These are phyloP conservation scores for Dryadomyces quercivorus DNA, from an alignment of 2,329 filamentous ascomycete species.

Conservation along the genomic window DNA sequence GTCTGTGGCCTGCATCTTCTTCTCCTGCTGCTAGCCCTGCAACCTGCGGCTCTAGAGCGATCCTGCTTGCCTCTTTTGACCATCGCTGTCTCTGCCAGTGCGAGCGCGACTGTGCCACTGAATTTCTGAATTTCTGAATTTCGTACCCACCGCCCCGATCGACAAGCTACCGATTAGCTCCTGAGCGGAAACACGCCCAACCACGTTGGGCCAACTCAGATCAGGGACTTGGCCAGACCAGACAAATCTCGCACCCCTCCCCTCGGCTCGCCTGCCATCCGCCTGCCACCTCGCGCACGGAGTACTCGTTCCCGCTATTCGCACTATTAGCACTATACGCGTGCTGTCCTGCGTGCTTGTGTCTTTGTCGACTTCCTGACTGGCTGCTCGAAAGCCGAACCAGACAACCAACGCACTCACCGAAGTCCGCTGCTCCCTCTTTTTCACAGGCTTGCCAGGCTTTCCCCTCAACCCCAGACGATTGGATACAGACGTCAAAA, in stretches of 20 bases:
- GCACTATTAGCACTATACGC: too few species aligned
- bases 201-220: constrained; percentile 2
- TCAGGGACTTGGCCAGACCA: neutral
- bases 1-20: neutral
- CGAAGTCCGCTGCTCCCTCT: neutral
- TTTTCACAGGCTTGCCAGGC: too few species aligned
- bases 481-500: neutral
- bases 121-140: neutral
- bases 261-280: neutral
- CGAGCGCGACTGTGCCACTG: neutral
- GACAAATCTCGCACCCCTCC: neutral
- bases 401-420: neutral
- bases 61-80: too few species aligned
- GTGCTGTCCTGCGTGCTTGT: neutral
- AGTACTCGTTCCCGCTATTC: neutral
- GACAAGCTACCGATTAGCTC: neutral
- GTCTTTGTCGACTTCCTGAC: neutral
- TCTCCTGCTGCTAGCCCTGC: neutral
- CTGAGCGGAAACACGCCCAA: neutral
- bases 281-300: neutral
- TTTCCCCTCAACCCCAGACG: too few species aligned
- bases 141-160: constrained; percentile 1
- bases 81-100: neutral
- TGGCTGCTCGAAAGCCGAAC: neutral
- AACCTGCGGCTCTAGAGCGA: neutral